Evolutionary conservation across 805 yeast genomes (phyloP).

Genomic region (Saitoella complicata): DNA sequence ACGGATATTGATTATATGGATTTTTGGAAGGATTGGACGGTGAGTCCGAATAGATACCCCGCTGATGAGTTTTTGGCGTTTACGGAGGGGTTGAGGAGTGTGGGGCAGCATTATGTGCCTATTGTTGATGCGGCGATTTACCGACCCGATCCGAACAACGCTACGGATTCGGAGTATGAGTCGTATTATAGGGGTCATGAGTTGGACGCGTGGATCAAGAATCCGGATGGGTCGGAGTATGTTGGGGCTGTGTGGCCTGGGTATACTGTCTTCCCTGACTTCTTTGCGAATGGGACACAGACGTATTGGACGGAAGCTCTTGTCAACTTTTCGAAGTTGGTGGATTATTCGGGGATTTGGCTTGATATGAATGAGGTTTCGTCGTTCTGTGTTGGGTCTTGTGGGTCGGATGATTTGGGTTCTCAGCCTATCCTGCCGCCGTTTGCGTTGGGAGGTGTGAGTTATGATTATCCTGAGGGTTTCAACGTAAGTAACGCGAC

Average conservation of each 20-base stretch:
- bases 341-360: constrained; percentile 29
- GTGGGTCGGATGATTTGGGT: constrained; percentile 12
- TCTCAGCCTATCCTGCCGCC: constrained; percentile 4
- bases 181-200: constrained; percentile 4
- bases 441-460: background rate
- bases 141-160: constrained; percentile 2
- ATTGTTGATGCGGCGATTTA: constrained; percentile 7
- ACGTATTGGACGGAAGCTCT: constrained; percentile 15
- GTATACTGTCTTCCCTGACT: constrained; percentile 21
- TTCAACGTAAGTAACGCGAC: constrained; percentile 5
- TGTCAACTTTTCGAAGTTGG: constrained; percentile 14
- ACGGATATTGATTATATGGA: constrained; percentile 70
- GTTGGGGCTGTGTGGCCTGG: constrained; percentile 24
- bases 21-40: constrained; percentile 58
- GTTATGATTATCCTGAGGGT: background rate
- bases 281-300: constrained; percentile 14
- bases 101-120: constrained; percentile 15
- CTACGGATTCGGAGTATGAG: constrained; percentile 2
- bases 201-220: constrained; percentile 3
- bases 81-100: constrained; percentile 47
- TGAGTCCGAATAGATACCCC: constrained; percentile 51
- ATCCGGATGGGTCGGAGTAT: constrained; percentile 17
- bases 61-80: constrained; percentile 41
- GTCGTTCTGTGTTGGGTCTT: constrained; percentile 23
- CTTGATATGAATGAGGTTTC: constrained; percentile 55